A percentile compares a stretch with the other conserved stretches of the same genome.
Conservation (phyloP, 192 early-diverging fungal genomes). For the Coemansia interrupta region DNA sequence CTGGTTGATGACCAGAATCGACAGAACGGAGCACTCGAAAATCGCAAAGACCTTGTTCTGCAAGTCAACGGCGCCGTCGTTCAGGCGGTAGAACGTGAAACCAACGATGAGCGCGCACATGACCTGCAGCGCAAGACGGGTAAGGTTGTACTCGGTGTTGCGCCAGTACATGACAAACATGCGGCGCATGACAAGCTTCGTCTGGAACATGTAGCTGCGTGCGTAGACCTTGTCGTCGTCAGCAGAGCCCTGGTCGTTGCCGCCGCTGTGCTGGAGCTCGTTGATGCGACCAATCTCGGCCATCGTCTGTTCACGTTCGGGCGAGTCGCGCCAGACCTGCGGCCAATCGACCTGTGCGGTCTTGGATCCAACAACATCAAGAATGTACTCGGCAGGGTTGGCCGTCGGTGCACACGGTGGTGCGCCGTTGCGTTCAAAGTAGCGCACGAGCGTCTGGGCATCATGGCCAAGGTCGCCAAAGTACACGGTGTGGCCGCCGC, state of each 20-base stretch:
- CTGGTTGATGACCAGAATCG: slow-evolving; percentile 65
- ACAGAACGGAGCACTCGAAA: slow-evolving; percentile 66
- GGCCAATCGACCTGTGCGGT: slow-evolving; percentile 61
- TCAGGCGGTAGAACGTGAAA: slow-evolving; percentile 70
- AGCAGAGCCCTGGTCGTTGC: neutral
- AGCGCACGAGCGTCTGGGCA: slow-evolving; percentile 60
- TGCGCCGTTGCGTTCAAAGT: slow-evolving; percentile 42
- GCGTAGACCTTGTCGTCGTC: slow-evolving; percentile 51
- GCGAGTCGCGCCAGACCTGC: slow-evolving; percentile 65
- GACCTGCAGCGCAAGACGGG: slow-evolving; percentile 60
- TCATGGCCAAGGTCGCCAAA: slow-evolving; percentile 77
- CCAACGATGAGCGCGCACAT: slow-evolving; percentile 63
- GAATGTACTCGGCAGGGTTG: slow-evolving; percentile 84
- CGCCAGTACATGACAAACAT: slow-evolving; percentile 72
- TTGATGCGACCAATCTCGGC: slow-evolving; percentile 56
- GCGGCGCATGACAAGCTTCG: slow-evolving; percentile 59
- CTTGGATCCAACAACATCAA: slow-evolving; percentile 66
- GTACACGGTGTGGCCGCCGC: slow-evolving; percentile 75
- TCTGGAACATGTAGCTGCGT: slow-evolving; percentile 45
- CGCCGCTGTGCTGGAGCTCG: slow-evolving; percentile 12
- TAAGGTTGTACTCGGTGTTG: slow-evolving; percentile 70
- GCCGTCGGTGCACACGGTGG: slow-evolving; percentile 58
- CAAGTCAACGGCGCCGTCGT: slow-evolving; percentile 54
- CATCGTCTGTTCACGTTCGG: slow-evolving; percentile 40
- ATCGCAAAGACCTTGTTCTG: slow-evolving; percentile 70